phyloP scores from a whole-genome alignment of 768 basidiomycete genomes.

The Amyloporia xantha region DNA sequence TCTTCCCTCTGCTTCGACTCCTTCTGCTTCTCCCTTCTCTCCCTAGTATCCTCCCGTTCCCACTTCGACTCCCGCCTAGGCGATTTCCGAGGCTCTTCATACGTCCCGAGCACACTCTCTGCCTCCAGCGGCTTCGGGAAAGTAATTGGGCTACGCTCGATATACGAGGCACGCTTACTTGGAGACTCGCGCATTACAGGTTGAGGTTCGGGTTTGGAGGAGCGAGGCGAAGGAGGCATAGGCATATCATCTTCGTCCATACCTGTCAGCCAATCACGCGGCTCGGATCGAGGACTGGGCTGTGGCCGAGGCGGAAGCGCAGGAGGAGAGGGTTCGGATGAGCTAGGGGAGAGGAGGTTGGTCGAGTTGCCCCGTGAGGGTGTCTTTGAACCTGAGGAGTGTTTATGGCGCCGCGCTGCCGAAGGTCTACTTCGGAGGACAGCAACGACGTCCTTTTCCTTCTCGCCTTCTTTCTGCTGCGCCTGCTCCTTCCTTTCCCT shows the following conservation, averaged over 20 bases:
- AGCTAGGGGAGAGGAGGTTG: conserved; percentile 9
- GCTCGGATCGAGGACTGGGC: conserved; percentile 24
- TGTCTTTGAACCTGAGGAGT: conserved; percentile 11
- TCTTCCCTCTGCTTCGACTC: conserved; percentile 8
- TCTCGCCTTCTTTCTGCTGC: too few relatives aligned
- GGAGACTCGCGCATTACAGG: conserved; percentile 64
- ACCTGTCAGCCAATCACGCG: conserved; percentile 73
- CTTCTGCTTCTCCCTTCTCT: conserved; percentile 8
- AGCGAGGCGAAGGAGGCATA: conserved; percentile 2
- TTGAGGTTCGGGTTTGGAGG: conserved; percentile 17
- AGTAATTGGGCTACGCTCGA: conserved; percentile 38
- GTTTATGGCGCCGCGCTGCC: conserved; percentile 44
- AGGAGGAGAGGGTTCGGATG: conserved; percentile 2
- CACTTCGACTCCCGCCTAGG: too few relatives aligned
- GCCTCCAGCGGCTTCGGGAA: conserved; percentile 26
- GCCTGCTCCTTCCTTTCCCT: too few relatives aligned
- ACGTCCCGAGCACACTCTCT: conserved; percentile 12
- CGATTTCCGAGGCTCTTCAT: neutral
- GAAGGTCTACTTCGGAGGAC: conserved; percentile 32
- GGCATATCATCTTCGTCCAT: conserved; percentile 36
- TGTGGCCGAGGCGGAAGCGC: conserved; percentile 18
- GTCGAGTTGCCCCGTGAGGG: conserved; percentile 5
- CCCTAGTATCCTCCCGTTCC: conserved; percentile 8
- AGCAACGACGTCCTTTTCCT: conserved; percentile 1
- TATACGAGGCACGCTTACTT: conserved; percentile 64